Base-by-base conservation (phyloP, 495 filamentous ascomycete species). In the Collariella sp. region DNA sequence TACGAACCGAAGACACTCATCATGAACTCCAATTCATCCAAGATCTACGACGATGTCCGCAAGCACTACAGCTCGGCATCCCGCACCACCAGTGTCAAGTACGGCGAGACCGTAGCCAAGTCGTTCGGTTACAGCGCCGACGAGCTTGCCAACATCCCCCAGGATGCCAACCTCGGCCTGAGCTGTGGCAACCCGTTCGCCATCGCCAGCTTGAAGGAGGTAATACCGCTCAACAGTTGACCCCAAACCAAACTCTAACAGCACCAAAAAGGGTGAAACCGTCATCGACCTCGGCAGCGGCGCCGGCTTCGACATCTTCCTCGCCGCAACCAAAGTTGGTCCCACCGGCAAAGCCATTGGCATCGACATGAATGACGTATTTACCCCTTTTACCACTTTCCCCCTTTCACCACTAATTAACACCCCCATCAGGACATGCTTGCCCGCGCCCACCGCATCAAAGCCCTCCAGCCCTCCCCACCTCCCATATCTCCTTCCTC, bases 141-240 rank as follows among this genome's bases (percentile, higher is more conserved):
- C 20, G 80, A 86, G 18, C 72, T 86, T 3, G 56, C 66, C 34
- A 65, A 60, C 41, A 73, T 80, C 36, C 81, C 83, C n/a, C 60
- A 74, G 35, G 76, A 71, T 19, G 68, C 84, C 33, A 86, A 86
- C 53, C 68, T 85, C 3, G 83, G 83, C n/a, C 59, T 85, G 0
- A 80, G 80, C 66, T 86, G 83, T 57, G 83, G 84, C 5, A 86
- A 87, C 47, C 83, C 83, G 0, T 50, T 84, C 0, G 78, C 73
- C 18, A 62, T 79, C 5, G 77, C 82, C 15, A 78, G 69, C 44
- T 43, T 86, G 6, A 63, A 67, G 49, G 71, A 76, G 49, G 49
- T n/a, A 24, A 52, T 45, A 13, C 15, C 23, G 4, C 12, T 34
- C 15, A 3, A 5, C 16, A 4, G 23, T 44, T 36, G n/a, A 5